These are phyloP conservation scores for Rhodotorula sp. DNA, from an alignment of 1,284 basidiomycete species.

Conservation along the genomic window DNA sequence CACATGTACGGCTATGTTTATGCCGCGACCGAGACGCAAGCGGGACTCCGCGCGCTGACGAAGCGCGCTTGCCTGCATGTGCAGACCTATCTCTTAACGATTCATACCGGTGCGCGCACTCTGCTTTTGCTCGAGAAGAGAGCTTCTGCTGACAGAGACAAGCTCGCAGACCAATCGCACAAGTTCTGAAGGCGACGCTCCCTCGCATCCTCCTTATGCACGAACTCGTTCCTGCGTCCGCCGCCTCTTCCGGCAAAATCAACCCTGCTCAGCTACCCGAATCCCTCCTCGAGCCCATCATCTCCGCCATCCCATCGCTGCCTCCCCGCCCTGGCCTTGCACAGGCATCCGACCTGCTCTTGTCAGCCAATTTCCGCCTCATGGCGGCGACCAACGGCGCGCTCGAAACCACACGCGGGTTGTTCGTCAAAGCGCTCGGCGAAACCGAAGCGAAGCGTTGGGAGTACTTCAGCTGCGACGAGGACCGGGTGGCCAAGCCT, in stretches of 20 bases:
- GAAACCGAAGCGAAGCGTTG: conserved; percentile 1
- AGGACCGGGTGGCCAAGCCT: conserved; percentile 31
- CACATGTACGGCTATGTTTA: too few species aligned
- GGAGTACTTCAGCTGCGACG: conserved; percentile 31
- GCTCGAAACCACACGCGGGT: conserved; percentile 14
- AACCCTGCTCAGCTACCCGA: background rate
- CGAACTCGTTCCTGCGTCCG: conserved; percentile 3
- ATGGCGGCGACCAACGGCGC: conserved; percentile 36
- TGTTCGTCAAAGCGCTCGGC: conserved; percentile 14
- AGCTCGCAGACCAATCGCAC: conserved; percentile 28
- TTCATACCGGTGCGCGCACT: conserved; percentile 15
- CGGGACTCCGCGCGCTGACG: too few species aligned
- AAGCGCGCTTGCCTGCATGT: too few species aligned
- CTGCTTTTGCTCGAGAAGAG: background rate
- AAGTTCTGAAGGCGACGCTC: conserved; percentile 24
- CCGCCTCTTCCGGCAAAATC: background rate
- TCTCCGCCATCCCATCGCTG: conserved; percentile 5
- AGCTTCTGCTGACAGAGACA: background rate
- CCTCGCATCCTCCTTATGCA: conserved; percentile 27
- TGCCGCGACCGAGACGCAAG: too few species aligned
- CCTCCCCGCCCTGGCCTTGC: conserved; percentile 10
- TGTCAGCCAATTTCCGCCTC: conserved; percentile 12
- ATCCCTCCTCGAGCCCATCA: conserved; percentile 3
- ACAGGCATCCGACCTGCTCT: background rate
- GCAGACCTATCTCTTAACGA: conserved; percentile 35